Base-by-base conservation (phyloP, 2,329 filamentous ascomycete species). In the Apiospora saccharicola region DNA sequence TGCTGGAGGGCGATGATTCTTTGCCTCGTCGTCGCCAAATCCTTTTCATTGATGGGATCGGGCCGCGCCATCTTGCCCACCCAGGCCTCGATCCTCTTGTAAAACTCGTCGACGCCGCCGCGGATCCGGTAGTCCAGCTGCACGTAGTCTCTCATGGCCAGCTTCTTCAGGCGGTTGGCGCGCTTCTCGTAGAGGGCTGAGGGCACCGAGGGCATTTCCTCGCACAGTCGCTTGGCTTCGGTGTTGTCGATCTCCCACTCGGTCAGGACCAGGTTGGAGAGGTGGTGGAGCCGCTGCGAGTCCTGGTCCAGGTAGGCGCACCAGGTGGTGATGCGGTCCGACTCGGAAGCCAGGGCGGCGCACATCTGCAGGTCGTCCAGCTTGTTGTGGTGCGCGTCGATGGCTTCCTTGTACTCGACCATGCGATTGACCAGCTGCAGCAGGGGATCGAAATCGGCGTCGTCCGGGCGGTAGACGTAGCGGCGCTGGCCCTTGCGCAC, bases 111-210 rank as follows among this genome's bases (percentile, higher is more conserved):
- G 1, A 80, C 47, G 1, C 73, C 71, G 0, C 44, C 13, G 7
- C 78, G 79, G 43, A 80, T 74, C 14, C 73, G 74, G 5, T 70
- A 70, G 47, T 76, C 73, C 3, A 73, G 41, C n/a, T 67, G 67
- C 2, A 37, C n/a, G 43, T 78, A 80, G 57, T 79, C 76, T 13
- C 67, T 73, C 0, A 71, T 13, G 1, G 76, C 78, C 19, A 78
- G 68, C 22, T 72, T 69, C 16, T 71, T 57, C 3, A 76, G 57
- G 16, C 75, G 72, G 13, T 76, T 73, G 1, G 69, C 24, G 0
- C 49, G 43, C n/a, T 16, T 69, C 72, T 74, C 76, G 75, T 73
- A 78, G 26, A 69, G 67, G 4, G 73, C 73, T 1, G 78, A 75
- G 19, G 77, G 76, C 14, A 80, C 44, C 22, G 71, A 61, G 16